Percentiles rank a stretch among this genome's conserved stretches.
Evolutionary conservation across 2,329 filamentous ascomycete genomes (phyloP).

Genomic region (Sarocladium kiliense): DNA sequence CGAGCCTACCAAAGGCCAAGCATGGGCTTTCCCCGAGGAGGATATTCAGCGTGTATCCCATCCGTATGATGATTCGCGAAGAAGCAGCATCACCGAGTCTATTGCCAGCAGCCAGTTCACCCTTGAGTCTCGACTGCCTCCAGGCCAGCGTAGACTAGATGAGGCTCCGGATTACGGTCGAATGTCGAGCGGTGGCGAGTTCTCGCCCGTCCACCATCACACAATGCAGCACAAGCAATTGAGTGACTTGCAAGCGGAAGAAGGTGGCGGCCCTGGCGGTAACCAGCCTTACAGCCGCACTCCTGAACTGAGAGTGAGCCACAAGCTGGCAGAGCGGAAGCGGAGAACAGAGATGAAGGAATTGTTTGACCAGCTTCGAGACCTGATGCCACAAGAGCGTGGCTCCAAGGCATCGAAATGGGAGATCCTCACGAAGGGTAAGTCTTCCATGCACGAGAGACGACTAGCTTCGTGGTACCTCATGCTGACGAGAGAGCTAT

Average conservation of each 20-base stretch:
- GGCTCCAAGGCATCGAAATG: constrained; percentile 85
- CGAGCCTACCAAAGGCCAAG: constrained; percentile 75
- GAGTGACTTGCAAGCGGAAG: constrained; percentile 59
- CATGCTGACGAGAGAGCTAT: not conserved
- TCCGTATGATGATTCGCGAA: constrained; percentile 58
- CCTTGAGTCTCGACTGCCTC: constrained; percentile 64
- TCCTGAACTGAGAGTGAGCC: constrained; percentile 74
- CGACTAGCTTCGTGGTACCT: not conserved
- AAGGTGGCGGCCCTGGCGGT: constrained; percentile 43
- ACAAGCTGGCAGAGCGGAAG: constrained; percentile 82
- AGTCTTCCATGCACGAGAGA: constrained; percentile 17
- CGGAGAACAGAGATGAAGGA: constrained; percentile 85
- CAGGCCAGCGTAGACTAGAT: constrained; percentile 67
- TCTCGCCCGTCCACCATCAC: constrained; percentile 64
- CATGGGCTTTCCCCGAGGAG: constrained; percentile 78
- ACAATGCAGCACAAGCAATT: constrained; percentile 70
- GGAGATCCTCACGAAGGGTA: constrained; percentile 84
- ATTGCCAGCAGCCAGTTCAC: constrained; percentile 77
- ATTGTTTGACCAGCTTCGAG: constrained; percentile 74
- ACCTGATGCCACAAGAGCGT: constrained; percentile 73
- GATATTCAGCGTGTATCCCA: constrained; percentile 50
- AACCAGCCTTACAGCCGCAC: constrained; percentile 77
- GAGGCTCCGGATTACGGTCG: constrained; percentile 50
- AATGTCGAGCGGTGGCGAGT: constrained; percentile 48
- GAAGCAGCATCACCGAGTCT: constrained; percentile 73